Evolutionary conservation across 1,284 basidiomycete genomes (phyloP).

Genomic region (Uromyces viciae-fabae): DNA sequence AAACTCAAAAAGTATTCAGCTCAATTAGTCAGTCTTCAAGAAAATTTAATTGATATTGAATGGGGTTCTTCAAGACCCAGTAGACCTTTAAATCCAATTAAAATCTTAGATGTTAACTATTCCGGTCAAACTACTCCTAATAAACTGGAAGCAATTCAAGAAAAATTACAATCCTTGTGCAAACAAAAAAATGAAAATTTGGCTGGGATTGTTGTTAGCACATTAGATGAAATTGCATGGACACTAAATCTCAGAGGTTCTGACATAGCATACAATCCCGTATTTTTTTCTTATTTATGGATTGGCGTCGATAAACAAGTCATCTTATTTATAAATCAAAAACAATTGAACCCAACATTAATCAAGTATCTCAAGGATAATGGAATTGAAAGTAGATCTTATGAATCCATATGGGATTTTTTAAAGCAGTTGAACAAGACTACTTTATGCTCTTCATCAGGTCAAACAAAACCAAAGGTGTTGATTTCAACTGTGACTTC

Average conservation of each 20-base stretch:
- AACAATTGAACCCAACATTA: neutral
- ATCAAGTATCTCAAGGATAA: neutral
- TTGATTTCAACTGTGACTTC: conserved; percentile 6
- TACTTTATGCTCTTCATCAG: neutral
- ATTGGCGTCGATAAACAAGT: conserved; percentile 6
- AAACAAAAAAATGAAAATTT: conserved; percentile 60
- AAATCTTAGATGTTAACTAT: conserved; percentile 68
- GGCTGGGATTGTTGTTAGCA: conserved; percentile 77
- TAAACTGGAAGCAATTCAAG: conserved; percentile 67
- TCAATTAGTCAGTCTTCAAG: conserved; percentile 63
- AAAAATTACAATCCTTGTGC: conserved; percentile 57
- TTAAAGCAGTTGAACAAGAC: neutral
- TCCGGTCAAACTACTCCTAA: conserved; percentile 65
- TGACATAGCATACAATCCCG: conserved; percentile 76
- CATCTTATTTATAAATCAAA: conserved; percentile 13
- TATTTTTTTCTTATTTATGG: conserved; percentile 84
- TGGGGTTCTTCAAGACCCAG: conserved; percentile 71
- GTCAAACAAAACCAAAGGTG: neutral
- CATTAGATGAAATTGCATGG: conserved; percentile 62
- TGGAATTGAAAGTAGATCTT: neutral
- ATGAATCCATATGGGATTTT: conserved; percentile 22
- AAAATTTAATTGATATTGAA: conserved; percentile 76
- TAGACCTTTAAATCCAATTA: conserved; percentile 68
- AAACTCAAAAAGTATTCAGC: conserved; percentile 62
- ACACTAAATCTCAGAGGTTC: conserved; percentile 87